Conservation (phyloP, 2,329 filamentous ascomycete genomes). For the Verticillium albo-atrum region DNA sequence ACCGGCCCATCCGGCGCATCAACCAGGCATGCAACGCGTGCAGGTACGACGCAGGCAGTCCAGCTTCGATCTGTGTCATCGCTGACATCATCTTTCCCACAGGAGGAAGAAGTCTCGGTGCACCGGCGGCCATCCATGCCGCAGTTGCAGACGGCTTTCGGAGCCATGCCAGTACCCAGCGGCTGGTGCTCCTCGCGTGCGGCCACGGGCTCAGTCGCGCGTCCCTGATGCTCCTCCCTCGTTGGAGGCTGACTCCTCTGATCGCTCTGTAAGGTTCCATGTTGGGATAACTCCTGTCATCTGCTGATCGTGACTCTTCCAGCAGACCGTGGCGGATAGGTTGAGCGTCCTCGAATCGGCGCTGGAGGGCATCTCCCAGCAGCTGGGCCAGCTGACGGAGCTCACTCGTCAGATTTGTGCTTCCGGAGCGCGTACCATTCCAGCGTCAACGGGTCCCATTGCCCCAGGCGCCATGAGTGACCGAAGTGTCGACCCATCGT, state of each 20-base stretch:
- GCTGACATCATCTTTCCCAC: background rate
- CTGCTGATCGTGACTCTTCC: background rate
- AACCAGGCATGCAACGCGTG: slow-evolving; percentile 1
- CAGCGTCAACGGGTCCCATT: background rate
- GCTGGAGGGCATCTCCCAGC: background rate
- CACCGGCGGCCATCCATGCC: background rate
- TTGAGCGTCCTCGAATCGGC: background rate
- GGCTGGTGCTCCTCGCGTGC: background rate
- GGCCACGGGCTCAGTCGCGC: background rate
- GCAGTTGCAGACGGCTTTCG: background rate
- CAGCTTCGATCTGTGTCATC: background rate
- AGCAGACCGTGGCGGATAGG: background rate
- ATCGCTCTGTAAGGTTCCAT: background rate
- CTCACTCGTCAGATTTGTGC: background rate
- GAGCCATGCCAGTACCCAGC: background rate
- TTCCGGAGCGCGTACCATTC: background rate
- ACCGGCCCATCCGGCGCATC: background rate
- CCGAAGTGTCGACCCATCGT: background rate
- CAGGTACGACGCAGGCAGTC: background rate
- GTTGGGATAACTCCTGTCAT: background rate
- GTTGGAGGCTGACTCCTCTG: background rate
- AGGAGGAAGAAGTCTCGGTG: slow-evolving; percentile 1
- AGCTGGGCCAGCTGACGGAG: background rate
- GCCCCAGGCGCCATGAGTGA: background rate
- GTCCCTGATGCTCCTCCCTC: background rate